Evolutionary conservation across 2,329 filamentous ascomycete genomes (phyloP).

Genomic region (Claviceps sp.): DNA sequence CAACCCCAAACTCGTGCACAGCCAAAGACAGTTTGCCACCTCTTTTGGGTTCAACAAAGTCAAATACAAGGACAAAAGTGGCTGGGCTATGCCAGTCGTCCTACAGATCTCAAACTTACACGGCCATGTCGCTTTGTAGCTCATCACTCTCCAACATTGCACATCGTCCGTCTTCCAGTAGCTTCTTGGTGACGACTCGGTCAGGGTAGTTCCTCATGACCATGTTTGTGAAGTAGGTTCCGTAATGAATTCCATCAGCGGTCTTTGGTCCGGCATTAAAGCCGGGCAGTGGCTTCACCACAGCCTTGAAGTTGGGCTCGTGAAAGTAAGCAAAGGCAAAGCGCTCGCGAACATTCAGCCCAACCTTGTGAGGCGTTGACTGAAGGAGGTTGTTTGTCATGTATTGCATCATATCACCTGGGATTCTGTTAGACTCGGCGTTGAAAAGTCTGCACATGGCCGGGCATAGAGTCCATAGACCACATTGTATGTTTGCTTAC

Average conservation of each 20-base stretch:
- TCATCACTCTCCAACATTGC: slow-evolving; percentile 9
- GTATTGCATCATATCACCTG: slow-evolving; percentile 39
- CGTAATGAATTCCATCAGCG: slow-evolving; percentile 32
- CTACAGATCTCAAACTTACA: neutral
- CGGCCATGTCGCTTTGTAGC: slow-evolving; percentile 13
- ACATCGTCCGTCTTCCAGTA: slow-evolving; percentile 17
- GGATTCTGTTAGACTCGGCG: neutral
- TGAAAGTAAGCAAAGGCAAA: slow-evolving; percentile 36
- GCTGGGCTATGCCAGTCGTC: neutral
- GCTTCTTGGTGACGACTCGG: slow-evolving; percentile 27
- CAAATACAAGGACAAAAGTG: neutral
- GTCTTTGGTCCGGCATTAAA: slow-evolving; percentile 20
- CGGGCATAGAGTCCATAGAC: neutral
- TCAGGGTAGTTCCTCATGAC: slow-evolving; percentile 35
- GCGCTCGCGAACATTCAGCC: slow-evolving; percentile 32
- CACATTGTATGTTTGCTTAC: slow-evolving; percentile 11
- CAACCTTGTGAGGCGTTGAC: slow-evolving; percentile 37
- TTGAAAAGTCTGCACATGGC: neutral
- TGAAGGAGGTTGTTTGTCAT: slow-evolving; percentile 31
- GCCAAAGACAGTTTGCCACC: neutral
- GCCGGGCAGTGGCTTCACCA: slow-evolving; percentile 28
- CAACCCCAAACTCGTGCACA: neutral
- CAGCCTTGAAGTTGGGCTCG: slow-evolving; percentile 34
- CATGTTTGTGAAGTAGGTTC: slow-evolving; percentile 40
- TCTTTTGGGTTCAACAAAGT: neutral